Base-by-base conservation (phyloP, 202 grass and related monocot genomes). In the Miscanthus sacchariflorus region DNA sequence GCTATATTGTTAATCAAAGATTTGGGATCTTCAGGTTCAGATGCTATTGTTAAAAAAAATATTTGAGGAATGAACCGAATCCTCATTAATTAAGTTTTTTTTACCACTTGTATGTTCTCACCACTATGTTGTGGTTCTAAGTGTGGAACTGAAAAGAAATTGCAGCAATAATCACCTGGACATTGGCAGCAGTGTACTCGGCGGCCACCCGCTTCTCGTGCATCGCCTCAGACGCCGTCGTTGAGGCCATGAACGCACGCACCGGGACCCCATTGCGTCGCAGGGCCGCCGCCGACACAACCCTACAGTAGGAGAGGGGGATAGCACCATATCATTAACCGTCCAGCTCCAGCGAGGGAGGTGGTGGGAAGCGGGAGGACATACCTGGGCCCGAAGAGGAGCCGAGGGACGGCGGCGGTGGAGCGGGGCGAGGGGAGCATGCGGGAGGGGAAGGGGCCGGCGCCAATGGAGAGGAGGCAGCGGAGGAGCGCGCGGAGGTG, bases 181-280 rank as follows among this genome's bases (percentile, higher is more conserved):
- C 93, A 77, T 96, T 93, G 43, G 93, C 94, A 0, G 96, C 93
- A 13, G 91, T 91, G 86, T 99, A 99, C 58, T 92, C 86, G 58
- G 90, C 87, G 0, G 76, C 38, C 25, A 72, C 87, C 74, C 83
- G 59, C 85, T 90, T 96, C 12, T 95, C 94, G 74, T 96, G 88
- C 50, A 95, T 87, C 83, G 86, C 86, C 40, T 99, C 96, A 35
- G 91, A 89, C 6, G 94, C 88, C 9, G 75, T 65, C 69, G 84
- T 88, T 9, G 96, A 96, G 64, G 94, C 89, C 89, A 91, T 91
- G 86, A 99, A 95, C 74, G 91, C 91, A 73, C 94, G 90, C 56
- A 88, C 88, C 7, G 71, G 74, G 70, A 92, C 84, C 45, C 84
- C 89, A 86, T 78, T 89, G 23, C 76, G 76, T 70, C 68, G 84